A percentile compares a stretch with the other conserved stretches of the same genome.
These are phyloP conservation scores for Trichophyton schoenleinii DNA, from an alignment of 2,329 filamentous ascomycete species.

Conservation along the genomic window DNA sequence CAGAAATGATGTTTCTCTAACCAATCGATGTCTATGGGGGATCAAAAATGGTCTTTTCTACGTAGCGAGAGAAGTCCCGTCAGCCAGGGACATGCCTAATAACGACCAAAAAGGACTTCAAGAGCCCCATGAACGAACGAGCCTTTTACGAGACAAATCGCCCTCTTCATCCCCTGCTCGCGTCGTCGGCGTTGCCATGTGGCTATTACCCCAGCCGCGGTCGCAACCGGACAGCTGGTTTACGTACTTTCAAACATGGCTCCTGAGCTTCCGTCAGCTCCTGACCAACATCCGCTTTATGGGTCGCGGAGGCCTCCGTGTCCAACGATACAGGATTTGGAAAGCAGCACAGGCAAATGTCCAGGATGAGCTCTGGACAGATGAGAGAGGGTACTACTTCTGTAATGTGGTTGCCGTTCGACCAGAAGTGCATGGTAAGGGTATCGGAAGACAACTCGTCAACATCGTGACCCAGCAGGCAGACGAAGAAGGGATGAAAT, in stretches of 20 bases:
- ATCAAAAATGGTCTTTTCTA: constrained; percentile 58
- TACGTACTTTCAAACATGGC: constrained; percentile 51
- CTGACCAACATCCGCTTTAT: constrained; percentile 52
- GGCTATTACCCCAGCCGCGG: constrained; percentile 47
- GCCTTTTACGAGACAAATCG: neutral
- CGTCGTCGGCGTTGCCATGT: constrained; percentile 60
- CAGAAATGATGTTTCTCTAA: constrained; percentile 52
- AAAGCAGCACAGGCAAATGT: constrained; percentile 52
- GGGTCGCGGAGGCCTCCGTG: constrained; percentile 55
- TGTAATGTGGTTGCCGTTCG: constrained; percentile 62
- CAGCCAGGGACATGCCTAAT: neutral
- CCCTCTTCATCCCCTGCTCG: constrained; percentile 20
- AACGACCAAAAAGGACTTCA: constrained; percentile 7
- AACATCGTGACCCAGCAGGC: constrained; percentile 50
- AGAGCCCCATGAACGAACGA: constrained; percentile 14
- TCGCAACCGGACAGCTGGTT: constrained; percentile 44
- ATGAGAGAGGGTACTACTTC: constrained; percentile 58
- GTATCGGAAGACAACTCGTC: constrained; percentile 54
- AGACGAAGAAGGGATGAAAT: constrained; percentile 51
- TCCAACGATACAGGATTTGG: constrained; percentile 59
- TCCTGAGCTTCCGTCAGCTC: constrained; percentile 53
- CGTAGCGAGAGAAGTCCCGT: constrained; percentile 47
- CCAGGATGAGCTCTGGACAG: constrained; percentile 52
- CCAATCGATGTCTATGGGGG: constrained; percentile 56
- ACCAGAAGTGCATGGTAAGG: constrained; percentile 52